Evolutionary conservation across 2,329 filamentous ascomycete species (phyloP), one percentile per base, ranked within the genome.

Genomic region (Lecanicillium sp.): DNA sequence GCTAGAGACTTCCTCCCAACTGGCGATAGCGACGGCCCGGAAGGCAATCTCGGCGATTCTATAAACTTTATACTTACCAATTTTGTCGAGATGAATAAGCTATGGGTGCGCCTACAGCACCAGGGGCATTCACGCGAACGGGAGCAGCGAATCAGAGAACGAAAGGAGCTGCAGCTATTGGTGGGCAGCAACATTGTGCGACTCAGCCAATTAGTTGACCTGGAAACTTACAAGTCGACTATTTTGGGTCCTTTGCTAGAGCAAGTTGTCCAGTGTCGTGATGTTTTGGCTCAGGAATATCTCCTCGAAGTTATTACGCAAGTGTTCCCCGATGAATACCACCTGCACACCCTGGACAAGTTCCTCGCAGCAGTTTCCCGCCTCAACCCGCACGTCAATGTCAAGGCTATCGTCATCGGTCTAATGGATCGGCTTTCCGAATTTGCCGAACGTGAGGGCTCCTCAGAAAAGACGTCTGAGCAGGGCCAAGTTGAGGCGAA

Each of bases 1-100:
- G 90, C 92, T 29, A 77, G 92, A 53, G 92, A 98, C 61, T 80
- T 79, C 57, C 71, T 98, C 37, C 92, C 92, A 0, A 77, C 76
- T 2, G 85, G 85, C 34, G 81, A 79, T 44, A 78, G 87, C 35
- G 90, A 96, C 43, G 92, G 92, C 1, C 88, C 90, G 3, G 89
- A 96, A 60, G 92, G 92, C 36, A 96, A 95, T 54, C 68, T 96
- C 35, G 87, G 94, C 60, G 92, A 98, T 64, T 95, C 89, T 27
- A 95, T 98, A 65, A 95, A 87, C 67, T 98, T 98, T 57, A 83
- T 96, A 40, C 68, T 98, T 55, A 98, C 92, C 44, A 98, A 98
- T 55, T 98, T 98, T 56, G 92, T 98, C 51, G 92, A 98, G 65
- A 98, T 98, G 92, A 98, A 98, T 67, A 98, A 98, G 73, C 73